Evolutionary conservation across 2,329 filamentous ascomycete species (phyloP).

Genomic region (Fusarium sororula): DNA sequence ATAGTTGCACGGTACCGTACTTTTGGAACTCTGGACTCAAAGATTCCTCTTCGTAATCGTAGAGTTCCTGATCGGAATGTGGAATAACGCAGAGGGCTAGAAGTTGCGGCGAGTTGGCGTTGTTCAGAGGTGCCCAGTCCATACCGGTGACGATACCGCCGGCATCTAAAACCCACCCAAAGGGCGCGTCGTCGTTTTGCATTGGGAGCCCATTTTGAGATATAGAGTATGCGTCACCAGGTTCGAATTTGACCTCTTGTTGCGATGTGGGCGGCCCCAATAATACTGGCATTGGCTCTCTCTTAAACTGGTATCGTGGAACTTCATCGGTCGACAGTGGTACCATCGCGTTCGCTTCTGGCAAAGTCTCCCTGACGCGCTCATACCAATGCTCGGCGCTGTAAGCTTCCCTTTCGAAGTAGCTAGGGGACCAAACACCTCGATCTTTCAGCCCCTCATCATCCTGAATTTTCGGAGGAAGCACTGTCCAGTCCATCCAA

Average conservation of each 20-base stretch:
- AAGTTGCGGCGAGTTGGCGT: slow-evolving; percentile 53
- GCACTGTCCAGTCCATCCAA: slow-evolving; percentile 53
- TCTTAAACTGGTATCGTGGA: slow-evolving; percentile 41
- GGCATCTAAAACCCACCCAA: slow-evolving; percentile 64
- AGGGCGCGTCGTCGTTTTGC: slow-evolving; percentile 39
- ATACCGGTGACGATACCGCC: slow-evolving; percentile 63
- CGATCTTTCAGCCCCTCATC: slow-evolving; percentile 43
- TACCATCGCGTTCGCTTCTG: slow-evolving; percentile 13
- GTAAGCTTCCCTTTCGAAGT: slow-evolving; percentile 46
- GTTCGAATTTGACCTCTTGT: slow-evolving; percentile 43
- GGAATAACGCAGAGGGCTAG: slow-evolving; percentile 63
- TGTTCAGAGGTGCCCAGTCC: slow-evolving; percentile 59
- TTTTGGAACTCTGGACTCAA: slow-evolving; percentile 50
- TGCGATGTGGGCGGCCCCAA: slow-evolving; percentile 46
- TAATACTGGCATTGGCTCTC: slow-evolving; percentile 46
- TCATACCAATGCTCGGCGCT: slow-evolving; percentile 46
- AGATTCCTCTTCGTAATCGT: slow-evolving; percentile 50
- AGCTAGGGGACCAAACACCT: slow-evolving; percentile 53
- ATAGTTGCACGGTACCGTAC: slow-evolving; percentile 62
- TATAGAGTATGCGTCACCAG: slow-evolving; percentile 40
- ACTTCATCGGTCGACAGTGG: slow-evolving; percentile 42
- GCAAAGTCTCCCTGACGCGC: slow-evolving; percentile 31
- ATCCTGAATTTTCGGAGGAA: slow-evolving; percentile 49
- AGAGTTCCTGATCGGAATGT: slow-evolving; percentile 58
- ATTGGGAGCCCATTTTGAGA: slow-evolving; percentile 45